Evolutionary conservation across 139 green algal species (phyloP).

Genomic region (Axilococcus clingmanii): DNA sequence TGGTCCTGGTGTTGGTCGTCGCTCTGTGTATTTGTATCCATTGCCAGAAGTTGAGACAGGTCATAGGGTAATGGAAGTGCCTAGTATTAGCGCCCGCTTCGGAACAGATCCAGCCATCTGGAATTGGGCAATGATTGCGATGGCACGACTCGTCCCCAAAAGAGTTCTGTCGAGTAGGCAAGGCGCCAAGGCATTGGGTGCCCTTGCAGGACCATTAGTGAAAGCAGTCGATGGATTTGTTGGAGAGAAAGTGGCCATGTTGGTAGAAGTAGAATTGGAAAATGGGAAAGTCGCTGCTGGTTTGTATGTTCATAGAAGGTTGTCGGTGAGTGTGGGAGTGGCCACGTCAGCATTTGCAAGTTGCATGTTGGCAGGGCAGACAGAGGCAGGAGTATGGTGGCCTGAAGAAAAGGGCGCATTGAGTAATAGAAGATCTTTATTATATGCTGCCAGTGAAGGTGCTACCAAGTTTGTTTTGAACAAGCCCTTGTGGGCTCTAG

Average conservation of each 20-base stretch:
- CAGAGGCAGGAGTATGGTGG: slow-evolving; percentile 89
- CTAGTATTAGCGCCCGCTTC: slow-evolving; percentile 83
- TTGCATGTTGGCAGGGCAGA: slow-evolving; percentile 65
- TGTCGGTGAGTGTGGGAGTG: slow-evolving; percentile 58
- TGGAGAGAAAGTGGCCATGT: slow-evolving; percentile 82
- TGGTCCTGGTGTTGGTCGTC: slow-evolving; percentile 56
- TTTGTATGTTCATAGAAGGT: slow-evolving; percentile 72
- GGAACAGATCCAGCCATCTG: slow-evolving; percentile 77
- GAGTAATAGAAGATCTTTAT: slow-evolving; percentile 22
- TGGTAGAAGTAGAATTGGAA: slow-evolving; percentile 78
- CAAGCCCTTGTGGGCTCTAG: slow-evolving; percentile 54
- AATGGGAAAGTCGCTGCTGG: slow-evolving; percentile 59
- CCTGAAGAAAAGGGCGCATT: slow-evolving; percentile 78
- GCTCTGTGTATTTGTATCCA: slow-evolving; percentile 70
- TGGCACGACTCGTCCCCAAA: slow-evolving; percentile 58
- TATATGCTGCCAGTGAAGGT: slow-evolving; percentile 46
- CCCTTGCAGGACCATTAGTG: slow-evolving; percentile 57
- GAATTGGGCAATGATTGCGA: slow-evolving; percentile 87
- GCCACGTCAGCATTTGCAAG: slow-evolving; percentile 58
- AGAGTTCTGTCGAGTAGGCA: slow-evolving; percentile 33
- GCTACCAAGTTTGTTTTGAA: slow-evolving; percentile 63
- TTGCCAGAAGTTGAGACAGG: slow-evolving; percentile 69
- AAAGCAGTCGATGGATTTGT: slow-evolving; percentile 58
- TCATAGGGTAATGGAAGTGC: slow-evolving; percentile 52
- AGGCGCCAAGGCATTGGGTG: slow-evolving; percentile 39